Evolutionary conservation across 768 basidiomycete species (phyloP).

Genomic region (Baorangia bicolor): DNA sequence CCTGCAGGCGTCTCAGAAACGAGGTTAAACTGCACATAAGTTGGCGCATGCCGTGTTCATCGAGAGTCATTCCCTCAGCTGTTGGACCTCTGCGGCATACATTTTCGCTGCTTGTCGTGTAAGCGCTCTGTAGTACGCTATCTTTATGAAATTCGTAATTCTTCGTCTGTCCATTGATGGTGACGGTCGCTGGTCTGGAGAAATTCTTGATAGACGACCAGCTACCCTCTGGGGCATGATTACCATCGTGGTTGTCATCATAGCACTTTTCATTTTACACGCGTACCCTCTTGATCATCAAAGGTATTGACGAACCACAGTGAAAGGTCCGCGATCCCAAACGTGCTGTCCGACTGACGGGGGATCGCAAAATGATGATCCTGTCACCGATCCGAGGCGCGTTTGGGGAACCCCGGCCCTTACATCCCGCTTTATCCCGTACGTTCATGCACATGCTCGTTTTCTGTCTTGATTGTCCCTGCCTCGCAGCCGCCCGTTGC

Average conservation of each 20-base stretch:
- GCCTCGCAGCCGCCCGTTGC: neutral
- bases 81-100: neutral
- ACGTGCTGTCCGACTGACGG: neutral
- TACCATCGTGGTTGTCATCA: neutral
- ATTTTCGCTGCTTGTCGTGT: slow-evolving; percentile 9
- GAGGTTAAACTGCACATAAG: slow-evolving; percentile 11
- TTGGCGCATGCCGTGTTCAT: neutral
- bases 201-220: neutral
- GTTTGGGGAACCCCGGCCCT: neutral
- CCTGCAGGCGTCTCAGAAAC: too few relatives aligned
- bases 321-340: neutral
- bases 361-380: neutral
- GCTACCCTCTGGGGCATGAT: neutral
- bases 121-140: slow-evolving; percentile 19
- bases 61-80: neutral
- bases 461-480: neutral
- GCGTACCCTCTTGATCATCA: neutral
- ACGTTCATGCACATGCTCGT: too few relatives aligned
- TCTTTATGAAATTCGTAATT: slow-evolving; percentile 29
- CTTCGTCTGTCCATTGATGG: neutral
- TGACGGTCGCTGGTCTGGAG: neutral
- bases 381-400: neutral
- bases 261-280: neutral
- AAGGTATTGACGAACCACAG: neutral
- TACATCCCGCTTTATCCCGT: neutral